A percentile compares a stretch with the other conserved stretches of the same genome.
Conservation (phyloP, 139 green algal genomes). For the Pleodorina starrii region DNA sequence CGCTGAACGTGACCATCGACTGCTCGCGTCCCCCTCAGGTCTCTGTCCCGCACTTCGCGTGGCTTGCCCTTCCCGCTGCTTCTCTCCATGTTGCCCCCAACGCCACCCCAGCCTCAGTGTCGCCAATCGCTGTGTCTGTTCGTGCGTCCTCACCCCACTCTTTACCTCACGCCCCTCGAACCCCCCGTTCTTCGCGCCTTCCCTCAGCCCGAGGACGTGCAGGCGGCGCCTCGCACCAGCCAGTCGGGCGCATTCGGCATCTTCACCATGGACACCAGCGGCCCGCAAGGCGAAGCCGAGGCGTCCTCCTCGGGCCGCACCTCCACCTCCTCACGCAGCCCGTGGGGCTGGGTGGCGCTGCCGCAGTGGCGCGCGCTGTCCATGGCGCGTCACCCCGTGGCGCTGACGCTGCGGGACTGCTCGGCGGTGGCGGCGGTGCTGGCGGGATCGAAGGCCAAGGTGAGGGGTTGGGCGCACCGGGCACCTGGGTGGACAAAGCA, state of each 20-base stretch:
- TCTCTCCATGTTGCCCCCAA: neutral
- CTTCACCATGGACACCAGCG: constrained; percentile 58
- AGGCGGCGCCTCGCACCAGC: constrained; percentile 62
- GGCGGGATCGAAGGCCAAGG: constrained; percentile 60
- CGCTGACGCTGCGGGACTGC: constrained; percentile 74
- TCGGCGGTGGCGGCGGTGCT: constrained; percentile 56
- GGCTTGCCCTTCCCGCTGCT: neutral
- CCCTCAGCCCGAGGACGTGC: constrained; percentile 54
- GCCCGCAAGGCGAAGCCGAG: too few species aligned
- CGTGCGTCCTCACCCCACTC: neutral
- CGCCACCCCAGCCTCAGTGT: neutral
- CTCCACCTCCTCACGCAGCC: too few species aligned
- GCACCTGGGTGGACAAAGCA: too few species aligned
- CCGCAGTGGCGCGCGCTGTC: constrained; percentile 80
- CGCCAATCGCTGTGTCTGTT: too few species aligned
- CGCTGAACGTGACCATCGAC: too few species aligned
- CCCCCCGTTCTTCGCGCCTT: neutral
- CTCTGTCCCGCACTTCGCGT: too few species aligned
- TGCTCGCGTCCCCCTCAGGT: too few species aligned
- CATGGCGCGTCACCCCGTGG: constrained; percentile 72
- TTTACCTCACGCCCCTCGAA: neutral
- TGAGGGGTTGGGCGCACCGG: too few species aligned
- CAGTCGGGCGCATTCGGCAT: constrained; percentile 74
- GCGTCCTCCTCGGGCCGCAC: neutral
- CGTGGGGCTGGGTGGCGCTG: constrained; percentile 71